Evolutionary conservation across 192 early-diverging fungal genomes (phyloP).

Genomic region (Martensiomyces pterosporus): DNA sequence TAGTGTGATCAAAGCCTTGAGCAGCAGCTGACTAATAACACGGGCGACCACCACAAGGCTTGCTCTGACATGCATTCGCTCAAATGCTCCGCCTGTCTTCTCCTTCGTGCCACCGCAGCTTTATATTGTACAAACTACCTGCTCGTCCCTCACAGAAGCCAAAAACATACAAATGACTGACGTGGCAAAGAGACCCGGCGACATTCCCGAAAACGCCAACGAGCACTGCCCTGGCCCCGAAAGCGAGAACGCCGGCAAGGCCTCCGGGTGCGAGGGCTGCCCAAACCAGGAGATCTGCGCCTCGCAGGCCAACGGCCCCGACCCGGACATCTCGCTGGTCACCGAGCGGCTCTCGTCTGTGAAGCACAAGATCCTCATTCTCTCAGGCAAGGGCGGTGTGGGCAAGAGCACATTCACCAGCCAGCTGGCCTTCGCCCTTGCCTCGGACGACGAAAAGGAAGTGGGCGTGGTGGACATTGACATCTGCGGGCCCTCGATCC

Average conservation of each 20-base stretch:
- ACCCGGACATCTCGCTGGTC: slow-evolving; percentile 70
- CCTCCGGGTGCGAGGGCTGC: slow-evolving; percentile 74
- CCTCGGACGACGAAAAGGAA: slow-evolving; percentile 24
- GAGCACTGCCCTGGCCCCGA: slow-evolving; percentile 75
- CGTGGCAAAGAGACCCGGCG: neutral
- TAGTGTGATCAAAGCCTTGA: no score
- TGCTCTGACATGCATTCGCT: no score
- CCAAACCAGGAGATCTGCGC: slow-evolving; percentile 77
- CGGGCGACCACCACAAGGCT: no score
- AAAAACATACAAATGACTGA: no score
- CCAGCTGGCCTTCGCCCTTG: slow-evolving; percentile 81
- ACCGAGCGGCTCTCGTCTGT: slow-evolving; percentile 57
- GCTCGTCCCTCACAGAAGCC: no score
- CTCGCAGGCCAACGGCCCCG: slow-evolving; percentile 71
- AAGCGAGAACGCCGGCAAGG: slow-evolving; percentile 66
- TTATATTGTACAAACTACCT: no score
- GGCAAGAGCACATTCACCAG: slow-evolving; percentile 92
- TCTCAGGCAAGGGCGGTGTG: slow-evolving; percentile 98
- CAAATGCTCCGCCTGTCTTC: no score
- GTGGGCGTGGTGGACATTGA: slow-evolving; percentile 95
- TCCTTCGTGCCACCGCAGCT: no score
- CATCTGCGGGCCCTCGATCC: slow-evolving; percentile 93
- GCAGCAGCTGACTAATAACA: no score
- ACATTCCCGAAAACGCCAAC: slow-evolving; percentile 59
- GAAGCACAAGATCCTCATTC: slow-evolving; percentile 84